Evolutionary conservation across 192 early-diverging fungal species (phyloP), one percentile per base, ranked within the genome.

Genomic region (Entomortierella lignicola): DNA sequence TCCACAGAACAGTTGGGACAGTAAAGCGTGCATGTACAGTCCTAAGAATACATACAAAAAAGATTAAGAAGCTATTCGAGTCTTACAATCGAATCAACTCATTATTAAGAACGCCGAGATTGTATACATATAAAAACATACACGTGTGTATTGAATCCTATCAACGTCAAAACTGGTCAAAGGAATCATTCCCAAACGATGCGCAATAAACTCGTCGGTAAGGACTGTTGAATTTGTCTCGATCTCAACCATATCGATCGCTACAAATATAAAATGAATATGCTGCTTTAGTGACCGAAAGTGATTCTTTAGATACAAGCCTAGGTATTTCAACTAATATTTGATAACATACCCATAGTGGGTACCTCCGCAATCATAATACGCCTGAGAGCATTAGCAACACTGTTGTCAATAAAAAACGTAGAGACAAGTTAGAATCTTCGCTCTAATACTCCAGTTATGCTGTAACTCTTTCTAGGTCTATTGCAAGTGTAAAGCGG

Each of bases 281-380:
- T 54, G n/a, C n/a, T 54, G 6, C 15, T 4, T 29, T 54, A 30
- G 52, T 10, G 4, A 54, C 7, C 7, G 3, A 26, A 54, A 23
- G n/a, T n/a, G n/a, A n/a, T n/a, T n/a, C n/a, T n/a, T n/a, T n/a
- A n/a, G 27, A 26, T 5, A 26, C 23, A 29, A 25, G 7, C 18
- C 26, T 8, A 12, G 15, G 2, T 47, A 12, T 15, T 47, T 20
- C 20, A 15, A 20, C 4, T 47, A 42, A 47, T 63, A 6, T 50
- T 30, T 50, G 43, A 74, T 58, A n/a, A 57, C 82, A 47, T 81
- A 88, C 86, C 88, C 75, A 99, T 95, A 7, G 98, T 99, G 15
- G 96, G 94, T 23, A 99, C 96, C 75, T 99, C 98, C 25, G 96
- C 92, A 68, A 99, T 96, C 96, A 99, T 98, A n/a, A 92, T 86